Percentiles rank a stretch among this genome's conserved stretches.
Evolutionary conservation across 2,329 filamentous ascomycete species (phyloP).

Genomic region (Fusarium sp.): DNA sequence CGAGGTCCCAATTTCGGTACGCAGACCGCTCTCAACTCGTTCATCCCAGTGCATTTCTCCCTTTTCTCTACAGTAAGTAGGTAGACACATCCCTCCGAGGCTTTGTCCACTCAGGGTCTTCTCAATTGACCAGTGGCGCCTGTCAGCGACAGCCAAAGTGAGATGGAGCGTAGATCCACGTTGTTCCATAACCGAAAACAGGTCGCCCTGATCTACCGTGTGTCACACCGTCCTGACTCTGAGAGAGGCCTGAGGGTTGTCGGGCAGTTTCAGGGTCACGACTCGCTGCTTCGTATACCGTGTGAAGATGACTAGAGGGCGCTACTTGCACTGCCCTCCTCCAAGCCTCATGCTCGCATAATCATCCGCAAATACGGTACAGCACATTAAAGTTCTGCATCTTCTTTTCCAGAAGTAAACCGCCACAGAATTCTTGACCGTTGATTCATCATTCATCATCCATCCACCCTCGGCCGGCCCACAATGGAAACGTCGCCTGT

Average conservation of each 20-base stretch:
- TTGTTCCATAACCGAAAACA: constrained; percentile 23
- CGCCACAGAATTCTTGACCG: constrained; percentile 28
- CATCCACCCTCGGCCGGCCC: constrained; percentile 7
- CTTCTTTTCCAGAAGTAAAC: constrained; percentile 34
- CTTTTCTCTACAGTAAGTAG: constrained; percentile 3
- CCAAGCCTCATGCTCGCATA: constrained; percentile 15
- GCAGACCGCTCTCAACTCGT: neutral
- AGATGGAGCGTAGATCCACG: constrained; percentile 34
- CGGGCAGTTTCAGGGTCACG: constrained; percentile 4
- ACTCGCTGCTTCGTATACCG: constrained; percentile 10
- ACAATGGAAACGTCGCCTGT: constrained; percentile 14
- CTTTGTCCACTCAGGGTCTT: constrained; percentile 23
- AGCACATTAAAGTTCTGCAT: neutral
- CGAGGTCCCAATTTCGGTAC: constrained; percentile 38
- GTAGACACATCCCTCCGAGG: too few species aligned
- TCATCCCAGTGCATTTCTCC: neutral
- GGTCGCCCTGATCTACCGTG: constrained; percentile 26
- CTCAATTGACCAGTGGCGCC: constrained; percentile 32
- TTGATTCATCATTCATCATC: constrained; percentile 26
- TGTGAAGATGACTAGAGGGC: neutral
- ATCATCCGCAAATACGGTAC: constrained; percentile 3
- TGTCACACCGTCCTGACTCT: constrained; percentile 28
- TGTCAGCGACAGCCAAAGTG: constrained; percentile 29
- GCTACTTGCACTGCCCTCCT: constrained; percentile 15
- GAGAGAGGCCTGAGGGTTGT: neutral